Conservation (phyloP, 495 filamentous ascomycete species). For the Arthonia radiata region DNA sequence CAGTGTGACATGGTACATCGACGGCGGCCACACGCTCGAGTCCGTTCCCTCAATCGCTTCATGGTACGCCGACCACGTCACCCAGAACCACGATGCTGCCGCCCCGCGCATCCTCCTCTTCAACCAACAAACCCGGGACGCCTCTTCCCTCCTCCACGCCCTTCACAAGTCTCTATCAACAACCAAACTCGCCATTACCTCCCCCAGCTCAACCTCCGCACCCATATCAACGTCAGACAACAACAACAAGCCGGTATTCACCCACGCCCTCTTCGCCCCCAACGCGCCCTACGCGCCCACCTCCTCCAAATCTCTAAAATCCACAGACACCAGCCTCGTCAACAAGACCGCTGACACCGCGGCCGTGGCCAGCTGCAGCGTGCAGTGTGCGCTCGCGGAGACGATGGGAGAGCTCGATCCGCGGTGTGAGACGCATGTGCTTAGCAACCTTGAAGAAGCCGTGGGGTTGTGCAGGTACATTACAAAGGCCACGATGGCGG, state of each 20-base stretch:
- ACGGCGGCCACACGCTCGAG: constrained; percentile 78
- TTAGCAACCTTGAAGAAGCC: constrained; percentile 67
- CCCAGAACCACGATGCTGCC: neutral
- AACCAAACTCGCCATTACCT: too few species aligned
- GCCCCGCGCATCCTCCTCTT: constrained; percentile 51
- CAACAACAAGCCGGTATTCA: constrained; percentile 40
- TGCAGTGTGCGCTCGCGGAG: constrained; percentile 49
- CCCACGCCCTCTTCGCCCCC: constrained; percentile 68
- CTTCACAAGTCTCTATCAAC: constrained; percentile 40
- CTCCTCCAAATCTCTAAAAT: constrained; percentile 28
- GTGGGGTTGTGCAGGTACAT: constrained; percentile 39
- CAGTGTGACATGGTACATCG: constrained; percentile 63
- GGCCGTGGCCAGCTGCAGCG: constrained; percentile 40
- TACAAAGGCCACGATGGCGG: constrained; percentile 6
- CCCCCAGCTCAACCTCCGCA: too few species aligned
- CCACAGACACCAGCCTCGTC: constrained; percentile 32
- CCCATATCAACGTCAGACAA: too few species aligned
- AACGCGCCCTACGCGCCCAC: constrained; percentile 52
- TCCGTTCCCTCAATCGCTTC: constrained; percentile 28
- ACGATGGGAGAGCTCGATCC: constrained; percentile 48
- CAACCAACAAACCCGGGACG: constrained; percentile 79
- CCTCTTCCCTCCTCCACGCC: constrained; percentile 34
- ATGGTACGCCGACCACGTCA: constrained; percentile 1
- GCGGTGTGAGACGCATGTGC: constrained; percentile 31
- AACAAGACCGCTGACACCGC: constrained; percentile 43